Evolutionary conservation across 768 basidiomycete genomes (phyloP).

Genomic region (Floccularia luteovirens): DNA sequence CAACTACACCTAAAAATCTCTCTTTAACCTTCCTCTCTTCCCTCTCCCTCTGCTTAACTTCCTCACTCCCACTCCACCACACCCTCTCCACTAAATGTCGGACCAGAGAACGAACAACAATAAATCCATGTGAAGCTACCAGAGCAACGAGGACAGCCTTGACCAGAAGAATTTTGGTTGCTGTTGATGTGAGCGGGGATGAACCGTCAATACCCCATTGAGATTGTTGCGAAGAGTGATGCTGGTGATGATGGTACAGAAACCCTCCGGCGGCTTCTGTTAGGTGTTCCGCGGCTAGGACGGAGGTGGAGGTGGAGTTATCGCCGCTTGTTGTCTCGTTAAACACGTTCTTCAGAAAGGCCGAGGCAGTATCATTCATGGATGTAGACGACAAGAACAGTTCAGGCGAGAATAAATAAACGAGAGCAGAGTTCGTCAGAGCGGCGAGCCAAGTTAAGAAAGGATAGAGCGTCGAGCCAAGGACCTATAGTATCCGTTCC

Average conservation of each 20-base stretch:
- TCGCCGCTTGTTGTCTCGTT: slow-evolving; percentile 2
- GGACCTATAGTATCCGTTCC: slow-evolving; percentile 90
- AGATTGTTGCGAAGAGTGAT: background rate
- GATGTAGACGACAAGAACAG: slow-evolving; percentile 10
- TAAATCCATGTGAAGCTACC: slow-evolving; percentile 80
- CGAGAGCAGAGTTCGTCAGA: slow-evolving; percentile 82
- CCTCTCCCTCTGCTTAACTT: slow-evolving; percentile 49
- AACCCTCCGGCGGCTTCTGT: slow-evolving; percentile 10
- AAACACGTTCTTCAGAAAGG: slow-evolving; percentile 8
- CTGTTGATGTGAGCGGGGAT: slow-evolving; percentile 17
- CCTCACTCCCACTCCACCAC: slow-evolving; percentile 71
- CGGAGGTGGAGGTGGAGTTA: slow-evolving; percentile 4
- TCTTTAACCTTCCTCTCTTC: slow-evolving; percentile 42
- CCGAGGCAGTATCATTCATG: slow-evolving; percentile 10
- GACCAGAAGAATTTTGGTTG: slow-evolving; percentile 44
- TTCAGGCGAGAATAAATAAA: slow-evolving; percentile 78
- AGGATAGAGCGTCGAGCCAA: slow-evolving; percentile 84
- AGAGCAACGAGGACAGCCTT: slow-evolving; percentile 71
- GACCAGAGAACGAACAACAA: slow-evolving; percentile 54
- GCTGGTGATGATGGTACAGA: too few relatives aligned
- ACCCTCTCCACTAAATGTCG: slow-evolving; percentile 66
- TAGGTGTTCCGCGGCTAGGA: slow-evolving; percentile 14
- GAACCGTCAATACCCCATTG: slow-evolving; percentile 16
- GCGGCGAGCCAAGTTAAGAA: slow-evolving; percentile 88
- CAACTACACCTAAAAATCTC: slow-evolving; percentile 23